Percentiles rank a stretch among this genome's conserved stretches.
Conservation (phyloP, 225 moss, liverwort and hornwort species). For the Rhytidiadelphus loreus region DNA sequence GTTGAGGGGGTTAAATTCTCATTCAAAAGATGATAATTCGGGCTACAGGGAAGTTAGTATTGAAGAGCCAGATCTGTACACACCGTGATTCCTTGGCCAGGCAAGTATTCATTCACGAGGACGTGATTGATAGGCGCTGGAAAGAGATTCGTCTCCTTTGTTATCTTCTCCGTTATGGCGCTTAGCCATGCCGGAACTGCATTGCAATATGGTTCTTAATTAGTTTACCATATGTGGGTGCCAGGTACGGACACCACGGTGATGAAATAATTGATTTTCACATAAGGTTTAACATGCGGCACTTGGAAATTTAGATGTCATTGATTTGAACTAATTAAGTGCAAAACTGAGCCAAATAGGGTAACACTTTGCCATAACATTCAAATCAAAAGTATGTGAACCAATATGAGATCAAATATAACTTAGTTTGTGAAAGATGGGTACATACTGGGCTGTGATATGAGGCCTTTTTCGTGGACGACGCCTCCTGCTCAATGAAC, state of each 20-base stretch:
- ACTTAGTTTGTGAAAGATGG: neutral
- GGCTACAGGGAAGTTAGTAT: neutral
- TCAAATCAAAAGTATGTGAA: neutral
- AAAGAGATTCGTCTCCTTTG: constrained; percentile 53
- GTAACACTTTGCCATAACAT: neutral
- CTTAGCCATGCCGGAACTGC: constrained; percentile 73
- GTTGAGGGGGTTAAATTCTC: neutral
- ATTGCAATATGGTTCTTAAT: neutral
- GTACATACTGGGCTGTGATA: constrained; percentile 68
- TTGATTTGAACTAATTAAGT: neutral
- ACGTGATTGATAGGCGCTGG: constrained; percentile 85
- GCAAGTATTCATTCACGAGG: constrained; percentile 80
- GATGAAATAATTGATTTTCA: neutral
- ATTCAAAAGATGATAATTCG: neutral
- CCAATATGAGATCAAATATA: neutral
- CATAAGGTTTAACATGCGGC: neutral
- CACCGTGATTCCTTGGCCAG: constrained; percentile 94
- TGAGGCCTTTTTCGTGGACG: constrained; percentile 85
- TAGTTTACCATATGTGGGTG: neutral
- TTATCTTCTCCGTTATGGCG: constrained; percentile 54
- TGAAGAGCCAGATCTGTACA: neutral
- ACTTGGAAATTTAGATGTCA: neutral
- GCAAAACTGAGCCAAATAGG: neutral
- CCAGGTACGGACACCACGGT: neutral
- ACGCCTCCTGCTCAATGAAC: constrained; percentile 53